A percentile compares a stretch with the other conserved stretches of the same genome.
phyloP scores from a whole-genome alignment of 2,329 filamentous ascomycete genomes.

The Penicillium paneum region DNA sequence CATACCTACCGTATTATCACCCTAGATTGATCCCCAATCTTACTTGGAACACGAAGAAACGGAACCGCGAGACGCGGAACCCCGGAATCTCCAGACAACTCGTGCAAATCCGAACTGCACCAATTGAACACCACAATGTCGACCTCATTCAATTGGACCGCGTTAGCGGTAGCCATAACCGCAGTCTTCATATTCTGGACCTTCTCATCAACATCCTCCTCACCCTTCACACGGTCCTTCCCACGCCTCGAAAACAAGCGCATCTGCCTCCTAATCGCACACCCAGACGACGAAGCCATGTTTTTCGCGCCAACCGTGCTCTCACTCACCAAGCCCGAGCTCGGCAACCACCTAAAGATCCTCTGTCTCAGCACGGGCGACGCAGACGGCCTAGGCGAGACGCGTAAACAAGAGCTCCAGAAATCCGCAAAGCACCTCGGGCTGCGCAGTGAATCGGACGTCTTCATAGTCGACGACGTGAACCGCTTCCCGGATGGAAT shows the following conservation, averaged over 20 bases:
- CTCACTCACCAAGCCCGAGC: slow-evolving; percentile 72
- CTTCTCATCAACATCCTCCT: slow-evolving; percentile 40
- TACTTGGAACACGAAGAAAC: not conserved
- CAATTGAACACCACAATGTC: slow-evolving; percentile 15
- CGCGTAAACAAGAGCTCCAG: slow-evolving; percentile 76
- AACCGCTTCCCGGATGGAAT: slow-evolving; percentile 84
- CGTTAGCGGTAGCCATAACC: slow-evolving; percentile 37
- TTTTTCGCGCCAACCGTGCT: slow-evolving; percentile 92
- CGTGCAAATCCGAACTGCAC: not conserved
- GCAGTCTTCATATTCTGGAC: slow-evolving; percentile 45
- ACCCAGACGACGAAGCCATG: slow-evolving; percentile 99
- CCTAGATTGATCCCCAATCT: not conserved
- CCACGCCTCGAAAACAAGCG: slow-evolving; percentile 75
- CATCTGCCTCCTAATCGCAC: slow-evolving; percentile 88
- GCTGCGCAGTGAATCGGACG: slow-evolving; percentile 69
- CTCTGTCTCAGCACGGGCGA: slow-evolving; percentile 87
- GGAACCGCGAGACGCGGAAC: not conserved
- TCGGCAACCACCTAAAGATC: slow-evolving; percentile 90
- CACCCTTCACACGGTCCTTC: slow-evolving; percentile 39
- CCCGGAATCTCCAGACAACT: not conserved
- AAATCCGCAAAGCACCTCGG: slow-evolving; percentile 77
- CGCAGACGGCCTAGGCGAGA: slow-evolving; percentile 81
- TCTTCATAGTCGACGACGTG: slow-evolving; percentile 78
- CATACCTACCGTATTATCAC: not conserved
- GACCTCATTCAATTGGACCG: slow-evolving; percentile 23